Evolutionary conservation across 176 grass and related monocot species (phyloP).

Genomic region (Bromus sterilis): DNA sequence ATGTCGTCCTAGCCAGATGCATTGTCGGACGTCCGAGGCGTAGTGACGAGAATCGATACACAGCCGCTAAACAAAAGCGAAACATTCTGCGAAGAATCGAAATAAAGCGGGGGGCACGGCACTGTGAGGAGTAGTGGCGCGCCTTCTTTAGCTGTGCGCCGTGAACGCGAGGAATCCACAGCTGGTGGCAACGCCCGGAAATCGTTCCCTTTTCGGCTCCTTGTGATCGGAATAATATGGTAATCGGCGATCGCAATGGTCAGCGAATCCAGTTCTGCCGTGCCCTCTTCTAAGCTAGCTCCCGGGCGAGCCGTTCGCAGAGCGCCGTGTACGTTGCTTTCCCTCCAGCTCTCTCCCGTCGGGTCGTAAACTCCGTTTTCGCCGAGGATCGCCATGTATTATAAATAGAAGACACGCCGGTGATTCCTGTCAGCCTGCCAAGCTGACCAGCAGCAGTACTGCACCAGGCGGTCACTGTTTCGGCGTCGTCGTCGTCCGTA

Average conservation of each 20-base stretch:
- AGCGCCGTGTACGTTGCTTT: background rate
- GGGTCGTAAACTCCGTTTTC: background rate
- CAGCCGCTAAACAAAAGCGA: background rate
- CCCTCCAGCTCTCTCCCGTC: background rate
- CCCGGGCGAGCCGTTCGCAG: background rate
- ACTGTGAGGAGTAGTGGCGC: background rate
- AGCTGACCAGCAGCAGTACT: background rate
- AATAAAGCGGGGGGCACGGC: background rate
- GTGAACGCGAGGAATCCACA: conserved; percentile 1
- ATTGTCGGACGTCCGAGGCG: too few relatives aligned
- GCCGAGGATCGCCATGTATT: background rate
- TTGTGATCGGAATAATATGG: background rate
- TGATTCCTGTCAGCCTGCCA: background rate
- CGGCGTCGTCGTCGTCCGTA: background rate
- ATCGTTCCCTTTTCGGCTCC: background rate
- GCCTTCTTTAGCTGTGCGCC: conserved; percentile 24
- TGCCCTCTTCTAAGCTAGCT: background rate
- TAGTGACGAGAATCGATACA: too few relatives aligned
- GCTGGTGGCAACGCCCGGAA: background rate
- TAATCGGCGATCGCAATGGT: background rate
- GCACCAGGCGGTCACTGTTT: background rate
- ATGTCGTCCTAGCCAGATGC: too few relatives aligned
- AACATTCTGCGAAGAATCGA: conserved; percentile 11
- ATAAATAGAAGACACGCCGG: background rate
- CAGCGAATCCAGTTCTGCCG: conserved; percentile 35